A percentile compares a stretch with the other conserved stretches of the same genome.
Conservation (phyloP, 148 eudicot species). For the Vaccinium corymbosum region DNA sequence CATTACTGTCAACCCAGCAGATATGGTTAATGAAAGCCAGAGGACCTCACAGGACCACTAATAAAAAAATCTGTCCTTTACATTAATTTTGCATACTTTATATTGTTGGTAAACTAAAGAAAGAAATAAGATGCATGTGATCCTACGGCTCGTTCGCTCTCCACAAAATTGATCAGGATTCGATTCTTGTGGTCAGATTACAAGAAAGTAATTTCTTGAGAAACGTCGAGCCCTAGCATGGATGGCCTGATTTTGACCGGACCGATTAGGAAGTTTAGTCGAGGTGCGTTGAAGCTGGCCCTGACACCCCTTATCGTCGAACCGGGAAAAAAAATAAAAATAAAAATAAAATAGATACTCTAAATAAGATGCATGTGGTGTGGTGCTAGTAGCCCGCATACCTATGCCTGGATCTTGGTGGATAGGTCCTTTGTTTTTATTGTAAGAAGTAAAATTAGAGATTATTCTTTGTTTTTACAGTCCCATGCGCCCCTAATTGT, state of each 20-base stretch:
- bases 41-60: neutral
- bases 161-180: too few relatives aligned
- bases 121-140: neutral
- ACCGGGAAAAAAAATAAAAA: too few relatives aligned
- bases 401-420: neutral
- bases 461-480: constrained; percentile 1
- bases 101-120: neutral
- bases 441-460: neutral
- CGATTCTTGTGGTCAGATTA: too few relatives aligned
- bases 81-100: neutral
- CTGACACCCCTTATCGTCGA: too few relatives aligned
- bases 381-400: neutral
- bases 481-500: neutral
- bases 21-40: neutral
- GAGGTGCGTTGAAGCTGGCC: too few relatives aligned
- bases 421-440: constrained; percentile 3
- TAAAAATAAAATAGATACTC: too few relatives aligned
- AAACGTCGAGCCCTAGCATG: too few relatives aligned
- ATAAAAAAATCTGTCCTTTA: neutral
- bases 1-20: neutral
- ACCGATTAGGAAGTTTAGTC: too few relatives aligned
- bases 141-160: too few relatives aligned
- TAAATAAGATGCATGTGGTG: neutral
- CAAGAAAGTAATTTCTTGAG: too few relatives aligned
- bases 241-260: too few relatives aligned